Base-by-base conservation (phyloP, 2,329 filamentous ascomycete genomes). In the Akanthomyces dipterigenus region DNA sequence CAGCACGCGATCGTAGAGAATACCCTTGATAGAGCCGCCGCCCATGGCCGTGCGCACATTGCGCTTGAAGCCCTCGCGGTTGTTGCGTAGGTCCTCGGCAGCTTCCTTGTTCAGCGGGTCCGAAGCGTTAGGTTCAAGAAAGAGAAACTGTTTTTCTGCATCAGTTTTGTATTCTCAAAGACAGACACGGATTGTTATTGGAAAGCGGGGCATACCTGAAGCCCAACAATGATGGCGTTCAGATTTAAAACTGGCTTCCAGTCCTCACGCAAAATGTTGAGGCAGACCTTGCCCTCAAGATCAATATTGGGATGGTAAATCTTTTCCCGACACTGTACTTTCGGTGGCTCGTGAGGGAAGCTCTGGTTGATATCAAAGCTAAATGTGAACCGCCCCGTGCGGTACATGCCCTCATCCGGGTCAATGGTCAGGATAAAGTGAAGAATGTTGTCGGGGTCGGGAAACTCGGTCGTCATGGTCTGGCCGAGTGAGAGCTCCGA, bases 251-350 rank as follows among this genome's bases (percentile, higher is more conserved):
- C 95, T 0, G 95, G 95, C 81, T 98, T 99, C 95, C 95, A 99
- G 78, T 99, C 95, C 78, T 99, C 95, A 64, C 95, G 82, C 70
- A 99, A 77, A 70, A 99, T 99, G 75, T 99, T 99, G 71, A 99
- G 78, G 79, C 95, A 99, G 65, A 99, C 93, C 73, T 99, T 99
- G 68, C 95, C 95, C 73, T 98, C 91, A 45, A 96, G 83, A 71
- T 99, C 95, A 73, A 99, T 99, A 76, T 99, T 99, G 6, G 95
- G 95, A 74, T 99, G 95, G 78, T 99, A 99, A 70, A 99, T 98
- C 82, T 96, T 98, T 77, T 99, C 91, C 68, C 88, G 89, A 78
- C 95, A 98, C 71, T 90, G 95, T 68, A 99, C 95, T 78, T 98
- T 98, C 22, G 95, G 95, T 65, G 95, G 93, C 74, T 98, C 93